phyloP scores from a whole-genome alignment of 2,329 filamentous ascomycete genomes.

The Colletotrichum eleusines region DNA sequence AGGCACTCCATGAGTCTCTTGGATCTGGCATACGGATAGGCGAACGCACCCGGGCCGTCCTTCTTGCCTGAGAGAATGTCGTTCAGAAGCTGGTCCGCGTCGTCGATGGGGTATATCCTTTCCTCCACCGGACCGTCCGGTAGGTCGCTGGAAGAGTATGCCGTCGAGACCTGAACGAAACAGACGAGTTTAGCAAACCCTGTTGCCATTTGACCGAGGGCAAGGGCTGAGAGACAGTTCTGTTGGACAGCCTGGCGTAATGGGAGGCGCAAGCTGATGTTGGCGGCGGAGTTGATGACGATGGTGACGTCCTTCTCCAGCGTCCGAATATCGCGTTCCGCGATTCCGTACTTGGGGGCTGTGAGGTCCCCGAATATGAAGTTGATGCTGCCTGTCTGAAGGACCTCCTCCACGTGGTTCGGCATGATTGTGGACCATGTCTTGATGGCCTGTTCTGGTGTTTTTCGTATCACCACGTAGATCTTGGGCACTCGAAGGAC shows the following conservation, averaged over 20 bases:
- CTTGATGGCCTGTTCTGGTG: background rate
- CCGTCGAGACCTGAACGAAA: background rate
- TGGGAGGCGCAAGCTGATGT: background rate
- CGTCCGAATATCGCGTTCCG: background rate
- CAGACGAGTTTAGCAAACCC: background rate
- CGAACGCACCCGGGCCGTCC: background rate
- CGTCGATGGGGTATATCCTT: background rate
- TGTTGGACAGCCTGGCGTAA: background rate
- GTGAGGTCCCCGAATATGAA: background rate
- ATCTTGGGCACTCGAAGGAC: background rate
- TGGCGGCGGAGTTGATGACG: background rate
- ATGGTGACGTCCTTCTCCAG: background rate
- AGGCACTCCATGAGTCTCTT: constrained; percentile 7
- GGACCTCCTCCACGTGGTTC: background rate
- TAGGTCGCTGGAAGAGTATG: background rate
- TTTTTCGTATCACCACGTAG: constrained; percentile 8
- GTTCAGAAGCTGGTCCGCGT: background rate
- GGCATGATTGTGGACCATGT: background rate
- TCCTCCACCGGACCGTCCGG: constrained; percentile 3
- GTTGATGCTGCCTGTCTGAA: background rate
- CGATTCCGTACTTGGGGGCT: background rate
- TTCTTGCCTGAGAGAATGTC: background rate
- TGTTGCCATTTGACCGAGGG: background rate
- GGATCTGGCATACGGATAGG: constrained; percentile 1
- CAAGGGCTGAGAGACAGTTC: background rate